Conservation (phyloP, 805 yeast genomes). For the Schizosaccharomyces osmophilus region DNA sequence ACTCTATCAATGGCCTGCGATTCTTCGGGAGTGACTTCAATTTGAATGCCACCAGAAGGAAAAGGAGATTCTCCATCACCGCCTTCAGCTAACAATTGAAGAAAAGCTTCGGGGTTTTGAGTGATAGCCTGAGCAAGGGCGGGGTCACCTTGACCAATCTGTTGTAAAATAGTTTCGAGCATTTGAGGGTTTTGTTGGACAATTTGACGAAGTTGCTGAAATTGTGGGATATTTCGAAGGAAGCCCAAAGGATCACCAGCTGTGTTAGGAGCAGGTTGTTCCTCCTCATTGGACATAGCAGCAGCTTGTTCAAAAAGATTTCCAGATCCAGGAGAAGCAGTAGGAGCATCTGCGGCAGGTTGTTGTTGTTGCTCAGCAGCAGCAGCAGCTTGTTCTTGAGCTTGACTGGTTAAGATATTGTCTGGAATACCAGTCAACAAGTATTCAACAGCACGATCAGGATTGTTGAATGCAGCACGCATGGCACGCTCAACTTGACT, state of each 20-base stretch:
- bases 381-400: constrained; percentile 10
- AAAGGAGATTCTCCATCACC: constrained; percentile 16
- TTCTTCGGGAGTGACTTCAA: constrained; percentile 55
- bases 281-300: constrained; percentile 23
- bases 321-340: constrained; percentile 9
- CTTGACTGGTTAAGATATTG: constrained; percentile 17
- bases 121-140: constrained; percentile 37
- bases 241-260: constrained; percentile 26
- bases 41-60: constrained; percentile 17
- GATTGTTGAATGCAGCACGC: constrained; percentile 88
- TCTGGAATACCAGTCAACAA: constrained; percentile 76
- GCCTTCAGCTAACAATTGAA: constrained; percentile 30
- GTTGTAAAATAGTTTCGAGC: constrained; percentile 61
- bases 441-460: constrained; percentile 94
- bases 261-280: constrained; percentile 19
- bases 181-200: constrained; percentile 71
- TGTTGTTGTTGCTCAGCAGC: constrained; percentile 10
- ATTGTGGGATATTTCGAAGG: constrained; percentile 15
- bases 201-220: constrained; percentile 45
- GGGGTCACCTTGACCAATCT: constrained; percentile 59
- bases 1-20: constrained; percentile 62
- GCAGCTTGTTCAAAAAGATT: constrained; percentile 20
- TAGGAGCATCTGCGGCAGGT: constrained; percentile 9
- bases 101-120: constrained; percentile 64
- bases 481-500: constrained; percentile 71